These are phyloP conservation scores for Cavenderia fasciculata DNA, from an alignment of 78 protist species.

Conservation along the genomic window DNA sequence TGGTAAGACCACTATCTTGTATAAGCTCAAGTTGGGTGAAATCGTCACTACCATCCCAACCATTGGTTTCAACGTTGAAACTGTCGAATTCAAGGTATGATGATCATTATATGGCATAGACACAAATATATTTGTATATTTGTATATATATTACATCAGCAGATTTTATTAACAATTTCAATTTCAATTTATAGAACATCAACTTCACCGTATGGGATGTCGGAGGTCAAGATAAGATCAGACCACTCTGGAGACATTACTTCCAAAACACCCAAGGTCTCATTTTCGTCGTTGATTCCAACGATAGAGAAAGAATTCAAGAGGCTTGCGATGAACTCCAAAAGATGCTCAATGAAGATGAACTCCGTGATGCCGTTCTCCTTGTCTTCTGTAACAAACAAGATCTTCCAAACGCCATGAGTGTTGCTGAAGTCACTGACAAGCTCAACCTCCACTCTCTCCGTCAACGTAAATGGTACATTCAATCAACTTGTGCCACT, in stretches of 20 bases:
- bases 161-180: no score
- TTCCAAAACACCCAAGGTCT: slow-evolving; percentile 94
- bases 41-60: slow-evolving; percentile 80
- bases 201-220: slow-evolving; percentile 96
- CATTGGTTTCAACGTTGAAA: slow-evolving; percentile 84
- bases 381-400: slow-evolving; percentile 93
- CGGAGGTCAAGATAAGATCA: slow-evolving; percentile 97
- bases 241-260: slow-evolving; percentile 94
- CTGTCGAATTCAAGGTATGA: slow-evolving; percentile 7
- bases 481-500: slow-evolving; percentile 95
- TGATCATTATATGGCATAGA: no score
- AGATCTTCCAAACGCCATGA: slow-evolving; percentile 97
- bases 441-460: slow-evolving; percentile 94
- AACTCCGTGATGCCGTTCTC: slow-evolving; percentile 85
- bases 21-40: slow-evolving; percentile 73
- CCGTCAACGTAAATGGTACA: slow-evolving; percentile 93
- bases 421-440: slow-evolving; percentile 95
- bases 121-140: no score
- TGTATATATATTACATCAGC: no score
- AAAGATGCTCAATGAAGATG: slow-evolving; percentile 82
- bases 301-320: slow-evolving; percentile 92
- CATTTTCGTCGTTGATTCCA: slow-evolving; percentile 97
- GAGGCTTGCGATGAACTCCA: slow-evolving; percentile 91
- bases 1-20: slow-evolving; percentile 89
- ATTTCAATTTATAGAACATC: slow-evolving; percentile 95